Conservation (phyloP, 495 filamentous ascomycete genomes). For the Evernia prunastri region DNA sequence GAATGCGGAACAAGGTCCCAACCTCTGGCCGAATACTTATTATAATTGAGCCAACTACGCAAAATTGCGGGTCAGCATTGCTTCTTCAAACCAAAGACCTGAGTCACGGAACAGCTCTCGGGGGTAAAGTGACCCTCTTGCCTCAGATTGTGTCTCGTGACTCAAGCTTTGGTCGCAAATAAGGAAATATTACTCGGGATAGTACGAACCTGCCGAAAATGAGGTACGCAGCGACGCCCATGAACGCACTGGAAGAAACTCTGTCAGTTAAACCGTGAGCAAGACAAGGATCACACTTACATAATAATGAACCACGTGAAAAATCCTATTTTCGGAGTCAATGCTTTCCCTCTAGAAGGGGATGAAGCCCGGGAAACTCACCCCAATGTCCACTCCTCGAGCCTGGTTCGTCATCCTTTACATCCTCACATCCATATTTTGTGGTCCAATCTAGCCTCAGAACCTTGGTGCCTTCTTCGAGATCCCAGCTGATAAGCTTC, state of each 20-base stretch:
- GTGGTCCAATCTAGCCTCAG: slow-evolving; percentile 77
- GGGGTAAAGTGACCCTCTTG: no score
- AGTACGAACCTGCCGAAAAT: slow-evolving; percentile 98
- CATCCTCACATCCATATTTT: slow-evolving; percentile 71
- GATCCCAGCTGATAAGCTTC: slow-evolving; percentile 63
- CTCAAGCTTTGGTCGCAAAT: no score
- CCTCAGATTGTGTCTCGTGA: no score
- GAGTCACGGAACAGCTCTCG: no score
- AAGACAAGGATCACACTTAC: slow-evolving; percentile 48
- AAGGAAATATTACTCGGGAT: no score
- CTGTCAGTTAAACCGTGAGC: not conserved
- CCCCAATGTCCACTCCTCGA: slow-evolving; percentile 54
- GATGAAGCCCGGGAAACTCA: not conserved
- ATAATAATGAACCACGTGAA: slow-evolving; percentile 97
- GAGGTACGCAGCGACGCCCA: slow-evolving; percentile 79
- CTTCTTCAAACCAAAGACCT: no score
- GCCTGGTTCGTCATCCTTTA: slow-evolving; percentile 37
- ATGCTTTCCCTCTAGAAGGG: not conserved
- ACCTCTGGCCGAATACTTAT: slow-evolving; percentile 85
- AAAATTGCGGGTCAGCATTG: no score
- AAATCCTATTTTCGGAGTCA: slow-evolving; percentile 44
- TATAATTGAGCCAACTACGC: slow-evolving; percentile 99
- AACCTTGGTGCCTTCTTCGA: slow-evolving; percentile 44
- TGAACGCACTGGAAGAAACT: slow-evolving; percentile 59
- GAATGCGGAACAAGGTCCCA: slow-evolving; percentile 94